Evolutionary conservation across 495 filamentous ascomycete species (phyloP), one percentile per base, ranked within the genome.

Genomic region (Daldinia decipiens): DNA sequence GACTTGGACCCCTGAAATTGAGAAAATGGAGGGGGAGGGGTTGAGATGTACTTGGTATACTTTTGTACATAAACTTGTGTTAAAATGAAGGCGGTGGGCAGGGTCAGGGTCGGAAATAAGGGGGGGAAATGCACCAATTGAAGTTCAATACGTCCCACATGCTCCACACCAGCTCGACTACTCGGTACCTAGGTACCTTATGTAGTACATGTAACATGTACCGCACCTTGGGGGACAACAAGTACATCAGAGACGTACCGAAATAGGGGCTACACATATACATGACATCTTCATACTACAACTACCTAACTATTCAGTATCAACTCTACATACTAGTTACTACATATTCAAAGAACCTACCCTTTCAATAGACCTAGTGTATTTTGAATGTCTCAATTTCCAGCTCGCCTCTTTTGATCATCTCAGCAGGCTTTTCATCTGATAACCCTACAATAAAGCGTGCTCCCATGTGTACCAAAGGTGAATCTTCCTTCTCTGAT

Each of bases 31-130:
- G 70, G 47, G 60, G 60, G 59, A 26, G 45, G 40, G 43, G 43
- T n/a, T 57, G 17, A 57, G 52, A 34, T 38, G 55, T 57, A 52
- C 34, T 21, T 66, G 52, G 58, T 32, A 7, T 6, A 29, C 5
- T 29, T 0, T 4, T 8, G 29, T 9, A 51, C n/a, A 39, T 64
- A 24, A 50, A 57, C 13, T 62, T n/a, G 53, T 43, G 21, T 59
- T 52, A 50, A 56, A 45, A 29, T 40, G 39, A 29, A 65, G 65
- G 70, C 70, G 70, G 70, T 73, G 27, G 27, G 27, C 65, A 73
- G 3, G 34, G 9, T 12, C 32, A 34, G 31, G 31, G 31, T 31
- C 4, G 53, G 60, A 34, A 62, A 34, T 47, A 32, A 9, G 38
- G 40, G 17, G 56, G 45, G n/a, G n/a, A 47, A 3, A 62, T 65